Conservation (phyloP, 1,139 yeast genomes). For the Suhomyces wounanorum region DNA sequence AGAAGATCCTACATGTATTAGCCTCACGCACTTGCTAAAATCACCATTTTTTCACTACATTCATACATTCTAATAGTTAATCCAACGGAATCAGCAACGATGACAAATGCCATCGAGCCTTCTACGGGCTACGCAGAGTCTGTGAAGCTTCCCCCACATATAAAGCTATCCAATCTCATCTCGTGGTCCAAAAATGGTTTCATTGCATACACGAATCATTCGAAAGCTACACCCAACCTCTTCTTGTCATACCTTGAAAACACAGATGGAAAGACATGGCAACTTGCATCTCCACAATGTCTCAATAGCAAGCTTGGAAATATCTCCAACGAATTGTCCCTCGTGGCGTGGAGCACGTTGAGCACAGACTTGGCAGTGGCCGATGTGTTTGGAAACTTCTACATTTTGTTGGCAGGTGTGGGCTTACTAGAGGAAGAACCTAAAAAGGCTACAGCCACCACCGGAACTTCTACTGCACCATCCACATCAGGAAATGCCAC, state of each 20-base stretch:
- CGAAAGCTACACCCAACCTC: slow-evolving; percentile 27
- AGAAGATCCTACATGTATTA: background rate
- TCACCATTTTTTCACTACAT: background rate
- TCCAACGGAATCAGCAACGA: background rate
- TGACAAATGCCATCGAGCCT: background rate
- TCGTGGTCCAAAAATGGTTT: slow-evolving; percentile 81
- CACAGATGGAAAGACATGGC: slow-evolving; percentile 66
- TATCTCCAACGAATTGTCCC: slow-evolving; percentile 25
- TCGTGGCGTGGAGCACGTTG: slow-evolving; percentile 51
- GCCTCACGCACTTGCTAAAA: background rate
- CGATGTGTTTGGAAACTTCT: slow-evolving; percentile 53
- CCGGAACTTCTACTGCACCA: background rate
- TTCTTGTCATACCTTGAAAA: slow-evolving; percentile 64
- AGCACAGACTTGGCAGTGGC: slow-evolving; percentile 57
- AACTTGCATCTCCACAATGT: slow-evolving; percentile 55
- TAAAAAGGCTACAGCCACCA: background rate
- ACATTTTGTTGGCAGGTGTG: slow-evolving; percentile 49
- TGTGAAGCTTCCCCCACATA: background rate
- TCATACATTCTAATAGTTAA: background rate
- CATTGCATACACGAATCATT: slow-evolving; percentile 55
- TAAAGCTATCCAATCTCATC: slow-evolving; percentile 25
- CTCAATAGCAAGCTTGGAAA: slow-evolving; percentile 42
- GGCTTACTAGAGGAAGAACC: slow-evolving; percentile 30
- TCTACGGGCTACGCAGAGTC: background rate
- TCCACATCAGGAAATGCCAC: slow-evolving; percentile 4